phyloP scores from a whole-genome alignment of 2,329 filamentous ascomycete species.

The Coleophoma eucalyptorum region DNA sequence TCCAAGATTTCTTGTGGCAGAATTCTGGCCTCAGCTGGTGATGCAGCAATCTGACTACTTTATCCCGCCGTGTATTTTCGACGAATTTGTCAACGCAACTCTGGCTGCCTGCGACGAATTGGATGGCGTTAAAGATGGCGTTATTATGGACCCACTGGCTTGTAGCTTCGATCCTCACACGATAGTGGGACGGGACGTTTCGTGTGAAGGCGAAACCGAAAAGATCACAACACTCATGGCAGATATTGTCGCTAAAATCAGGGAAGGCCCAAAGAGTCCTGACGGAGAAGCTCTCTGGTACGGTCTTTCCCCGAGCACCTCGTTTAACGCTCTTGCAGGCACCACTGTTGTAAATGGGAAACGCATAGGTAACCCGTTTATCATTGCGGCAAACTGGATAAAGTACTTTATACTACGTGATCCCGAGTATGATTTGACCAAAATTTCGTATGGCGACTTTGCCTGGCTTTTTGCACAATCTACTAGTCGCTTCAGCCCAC shows the following conservation, averaged over 20 bases:
- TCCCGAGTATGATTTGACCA: conserved; percentile 23
- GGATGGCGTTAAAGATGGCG: conserved; percentile 5
- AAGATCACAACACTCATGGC: not conserved
- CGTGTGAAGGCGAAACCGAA: not conserved
- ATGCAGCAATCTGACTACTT: not conserved
- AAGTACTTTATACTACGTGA: conserved; percentile 27
- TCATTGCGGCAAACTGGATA: conserved; percentile 28
- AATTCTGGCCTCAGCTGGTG: not conserved
- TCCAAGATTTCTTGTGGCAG: not conserved
- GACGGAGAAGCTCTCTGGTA: conserved; percentile 2
- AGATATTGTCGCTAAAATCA: not conserved
- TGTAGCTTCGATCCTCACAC: conserved; percentile 2
- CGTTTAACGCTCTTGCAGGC: not conserved
- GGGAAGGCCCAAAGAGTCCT: not conserved
- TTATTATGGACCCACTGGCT: not conserved
- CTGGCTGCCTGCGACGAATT: conserved; percentile 3
- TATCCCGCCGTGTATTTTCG: not conserved
- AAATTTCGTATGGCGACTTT: conserved; percentile 25
- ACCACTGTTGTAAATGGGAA: not conserved
- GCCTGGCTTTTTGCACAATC: conserved; percentile 19
- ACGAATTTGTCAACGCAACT: not conserved
- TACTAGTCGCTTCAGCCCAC: conserved; percentile 21
- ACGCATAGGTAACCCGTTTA: conserved; percentile 21
- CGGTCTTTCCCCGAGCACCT: not conserved
- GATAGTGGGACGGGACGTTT: not conserved